Evolutionary conservation across 139 green algal genomes (phyloP).

Genomic region (Picochlorum sp.): DNA sequence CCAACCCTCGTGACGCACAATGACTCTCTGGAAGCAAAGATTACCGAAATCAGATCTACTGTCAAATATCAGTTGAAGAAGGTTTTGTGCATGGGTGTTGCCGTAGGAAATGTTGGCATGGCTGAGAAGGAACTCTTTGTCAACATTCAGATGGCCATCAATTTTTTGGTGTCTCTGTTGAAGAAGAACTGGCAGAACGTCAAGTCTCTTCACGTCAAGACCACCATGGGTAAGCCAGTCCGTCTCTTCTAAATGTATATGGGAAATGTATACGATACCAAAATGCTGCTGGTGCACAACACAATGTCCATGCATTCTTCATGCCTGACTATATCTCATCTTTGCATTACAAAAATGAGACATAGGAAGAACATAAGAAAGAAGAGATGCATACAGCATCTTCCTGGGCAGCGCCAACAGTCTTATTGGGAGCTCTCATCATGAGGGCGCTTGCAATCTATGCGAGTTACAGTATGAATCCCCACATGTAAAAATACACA

Average conservation of each 20-base stretch:
- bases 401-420: constrained; percentile 9
- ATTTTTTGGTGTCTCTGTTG: constrained; percentile 98
- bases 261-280: constrained; percentile 11
- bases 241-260: constrained; percentile 80
- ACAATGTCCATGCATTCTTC: constrained; percentile 1
- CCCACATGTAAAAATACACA: background rate
- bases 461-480: constrained; percentile 8
- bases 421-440: constrained; percentile 11
- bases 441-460: constrained; percentile 10
- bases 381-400: no score
- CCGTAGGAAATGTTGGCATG: constrained; percentile 89
- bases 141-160: constrained; percentile 83
- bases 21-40: constrained; percentile 80
- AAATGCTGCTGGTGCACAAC: constrained; percentile 6
- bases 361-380: no score
- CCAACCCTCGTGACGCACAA: constrained; percentile 76
- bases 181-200: constrained; percentile 99
- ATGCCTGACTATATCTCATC: background rate
- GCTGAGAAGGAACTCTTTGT: constrained; percentile 77
- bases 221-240: constrained; percentile 89
- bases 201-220: constrained; percentile 94
- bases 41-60: constrained; percentile 79
- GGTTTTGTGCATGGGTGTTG: constrained; percentile 97
- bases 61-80: constrained; percentile 99
- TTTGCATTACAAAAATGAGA: no score